Conservation (phyloP, 164 flowering plant species). For the Malania oleifera region DNA sequence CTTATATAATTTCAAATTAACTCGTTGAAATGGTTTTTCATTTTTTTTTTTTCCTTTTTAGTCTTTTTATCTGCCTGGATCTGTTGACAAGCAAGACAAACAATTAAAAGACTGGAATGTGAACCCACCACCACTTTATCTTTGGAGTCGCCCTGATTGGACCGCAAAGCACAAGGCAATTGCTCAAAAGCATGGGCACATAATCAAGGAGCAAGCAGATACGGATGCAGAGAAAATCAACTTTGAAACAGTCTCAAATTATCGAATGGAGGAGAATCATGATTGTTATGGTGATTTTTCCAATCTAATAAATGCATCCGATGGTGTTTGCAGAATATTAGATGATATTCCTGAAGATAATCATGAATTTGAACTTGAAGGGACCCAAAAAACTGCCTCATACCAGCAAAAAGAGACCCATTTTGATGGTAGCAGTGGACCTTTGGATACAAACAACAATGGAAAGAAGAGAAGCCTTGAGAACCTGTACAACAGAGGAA, state of each 20-base stretch:
- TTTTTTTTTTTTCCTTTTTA: constrained; percentile 22
- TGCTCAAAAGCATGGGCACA: constrained; percentile 53
- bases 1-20: too few relatives aligned
- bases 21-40: neutral
- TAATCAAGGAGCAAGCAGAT: constrained; percentile 11
- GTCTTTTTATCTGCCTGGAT: constrained; percentile 91
- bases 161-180: constrained; percentile 45
- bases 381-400: constrained; percentile 12
- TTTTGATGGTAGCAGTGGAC: too few relatives aligned
- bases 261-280: constrained; percentile 17
- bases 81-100: constrained; percentile 56
- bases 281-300: constrained; percentile 26
- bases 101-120: constrained; percentile 77
- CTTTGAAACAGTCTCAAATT: constrained; percentile 13
- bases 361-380: constrained; percentile 14
- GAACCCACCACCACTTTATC: constrained; percentile 57
- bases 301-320: constrained; percentile 2
- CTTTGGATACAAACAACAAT: neutral
- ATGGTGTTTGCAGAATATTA: constrained; percentile 9
- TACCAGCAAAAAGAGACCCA: neutral
- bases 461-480: constrained; percentile 12
- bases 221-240: neutral
- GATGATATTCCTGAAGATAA: constrained; percentile 23
- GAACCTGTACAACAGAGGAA: constrained; percentile 3
- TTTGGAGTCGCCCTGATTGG: constrained; percentile 87